These are phyloP conservation scores for Alternaria brassicae DNA, from an alignment of 2,329 filamentous ascomycete species.

Conservation along the genomic window DNA sequence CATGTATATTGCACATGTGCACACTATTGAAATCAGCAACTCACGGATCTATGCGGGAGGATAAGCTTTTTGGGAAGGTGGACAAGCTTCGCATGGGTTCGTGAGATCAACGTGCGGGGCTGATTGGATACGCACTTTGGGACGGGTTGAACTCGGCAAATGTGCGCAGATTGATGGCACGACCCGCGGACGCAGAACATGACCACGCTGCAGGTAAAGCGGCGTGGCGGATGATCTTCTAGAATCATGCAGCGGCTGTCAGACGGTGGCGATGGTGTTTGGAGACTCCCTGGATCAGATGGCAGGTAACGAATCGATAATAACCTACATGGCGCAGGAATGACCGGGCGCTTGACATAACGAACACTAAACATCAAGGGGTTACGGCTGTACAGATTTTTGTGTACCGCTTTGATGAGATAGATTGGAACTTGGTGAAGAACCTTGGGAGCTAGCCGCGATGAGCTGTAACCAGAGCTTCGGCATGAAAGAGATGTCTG, in stretches of 20 bases:
- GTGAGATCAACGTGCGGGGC: conserved; percentile 18
- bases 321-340: neutral
- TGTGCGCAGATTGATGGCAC: neutral
- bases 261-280: neutral
- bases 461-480: conserved; percentile 14
- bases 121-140: conserved; percentile 18
- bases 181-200: conserved; percentile 2
- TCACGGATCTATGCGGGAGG: neutral
- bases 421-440: neutral
- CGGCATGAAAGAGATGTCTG: conserved; percentile 13
- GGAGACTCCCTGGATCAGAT: neutral
- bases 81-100: conserved; percentile 22
- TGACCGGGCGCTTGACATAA: neutral
- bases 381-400: neutral
- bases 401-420: neutral
- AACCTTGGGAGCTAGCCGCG: neutral
- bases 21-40: neutral
- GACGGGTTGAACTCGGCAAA: neutral
- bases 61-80: conserved; percentile 33
- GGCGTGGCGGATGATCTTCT: neutral
- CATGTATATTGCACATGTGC: conserved; percentile 1
- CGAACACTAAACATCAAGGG: neutral
- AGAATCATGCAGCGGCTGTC: neutral
- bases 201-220: neutral
- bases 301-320: neutral